Conservation (phyloP, 2,329 filamentous ascomycete species). For the Calcarisporium arbuscula region DNA sequence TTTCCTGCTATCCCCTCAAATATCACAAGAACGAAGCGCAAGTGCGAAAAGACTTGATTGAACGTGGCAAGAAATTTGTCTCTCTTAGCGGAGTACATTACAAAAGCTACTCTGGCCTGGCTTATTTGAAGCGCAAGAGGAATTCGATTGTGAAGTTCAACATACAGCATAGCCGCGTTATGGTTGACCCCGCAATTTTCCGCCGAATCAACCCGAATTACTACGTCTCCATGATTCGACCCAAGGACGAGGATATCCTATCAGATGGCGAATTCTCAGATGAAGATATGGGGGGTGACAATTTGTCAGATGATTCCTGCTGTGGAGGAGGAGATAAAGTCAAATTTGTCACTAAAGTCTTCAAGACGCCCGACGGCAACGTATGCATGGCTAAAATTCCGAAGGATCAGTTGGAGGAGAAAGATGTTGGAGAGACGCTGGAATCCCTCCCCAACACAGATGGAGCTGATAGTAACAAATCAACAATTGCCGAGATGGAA, state of each 20-base stretch:
- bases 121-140: slow-evolving; percentile 77
- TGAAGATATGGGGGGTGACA: slow-evolving; percentile 26
- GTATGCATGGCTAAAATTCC: slow-evolving; percentile 23
- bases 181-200: slow-evolving; percentile 81
- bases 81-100: slow-evolving; percentile 77
- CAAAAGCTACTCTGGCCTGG: slow-evolving; percentile 75
- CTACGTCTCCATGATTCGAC: slow-evolving; percentile 64
- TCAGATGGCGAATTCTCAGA: slow-evolving; percentile 42
- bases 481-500: background rate
- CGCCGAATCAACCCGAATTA: slow-evolving; percentile 84
- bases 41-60: slow-evolving; percentile 61
- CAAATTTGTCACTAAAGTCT: slow-evolving; percentile 45
- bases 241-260: slow-evolving; percentile 60
- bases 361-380: slow-evolving; percentile 37
- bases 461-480: slow-evolving; percentile 1
- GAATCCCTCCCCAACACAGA: slow-evolving; percentile 40
- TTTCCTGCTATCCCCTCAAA: slow-evolving; percentile 69
- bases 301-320: slow-evolving; percentile 35
- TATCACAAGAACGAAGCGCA: slow-evolving; percentile 69
- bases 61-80: slow-evolving; percentile 80
- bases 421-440: slow-evolving; percentile 40
- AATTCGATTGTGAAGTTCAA: slow-evolving; percentile 61
- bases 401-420: slow-evolving; percentile 24
- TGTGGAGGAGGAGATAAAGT: slow-evolving; percentile 33
- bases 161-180: slow-evolving; percentile 78